phyloP scores from a whole-genome alignment of 2,329 filamentous ascomycete species.

The Aspergillus caelatus region DNA sequence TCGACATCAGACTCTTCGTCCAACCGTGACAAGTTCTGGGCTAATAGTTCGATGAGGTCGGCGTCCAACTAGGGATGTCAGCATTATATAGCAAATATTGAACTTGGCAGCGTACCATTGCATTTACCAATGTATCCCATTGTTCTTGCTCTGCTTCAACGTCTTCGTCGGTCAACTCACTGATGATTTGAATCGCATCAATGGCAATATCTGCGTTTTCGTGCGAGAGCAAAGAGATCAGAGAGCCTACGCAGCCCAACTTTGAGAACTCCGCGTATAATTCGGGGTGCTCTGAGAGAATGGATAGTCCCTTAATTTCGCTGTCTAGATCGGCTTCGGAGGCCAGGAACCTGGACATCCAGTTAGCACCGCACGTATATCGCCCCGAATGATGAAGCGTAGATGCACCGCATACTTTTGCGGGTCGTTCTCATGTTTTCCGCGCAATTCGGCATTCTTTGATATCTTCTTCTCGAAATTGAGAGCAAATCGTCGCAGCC shows the following conservation, averaged over 20 bases:
- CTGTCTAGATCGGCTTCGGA: constrained; percentile 88
- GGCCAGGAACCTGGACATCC: constrained; percentile 63
- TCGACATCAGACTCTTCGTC: constrained; percentile 75
- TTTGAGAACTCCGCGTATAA: constrained; percentile 80
- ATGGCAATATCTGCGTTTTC: constrained; percentile 98
- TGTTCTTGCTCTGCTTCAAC: constrained; percentile 78
- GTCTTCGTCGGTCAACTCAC: constrained; percentile 91
- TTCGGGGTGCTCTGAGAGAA: constrained; percentile 82
- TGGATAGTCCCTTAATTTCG: constrained; percentile 82
- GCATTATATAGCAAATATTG: background rate
- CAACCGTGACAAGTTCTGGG: constrained; percentile 69
- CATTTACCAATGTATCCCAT: constrained; percentile 74
- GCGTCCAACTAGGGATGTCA: constrained; percentile 41
- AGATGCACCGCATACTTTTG: constrained; percentile 58
- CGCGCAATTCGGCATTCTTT: constrained; percentile 86
- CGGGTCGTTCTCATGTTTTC: constrained; percentile 79
- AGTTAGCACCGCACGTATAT: constrained; percentile 21
- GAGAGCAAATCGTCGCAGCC: constrained; percentile 79
- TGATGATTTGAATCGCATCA: constrained; percentile 83
- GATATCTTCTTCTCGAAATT: constrained; percentile 89
- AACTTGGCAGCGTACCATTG: constrained; percentile 48
- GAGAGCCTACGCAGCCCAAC: constrained; percentile 69
- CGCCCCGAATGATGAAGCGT: background rate
- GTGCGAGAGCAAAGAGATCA: constrained; percentile 83
- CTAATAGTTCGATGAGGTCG: constrained; percentile 45